A percentile compares a stretch with the other conserved stretches of the same genome.
Evolutionary conservation across 352 stramenopile genomes (phyloP).

Genomic region (Phytopythium cucurbitacearum): DNA sequence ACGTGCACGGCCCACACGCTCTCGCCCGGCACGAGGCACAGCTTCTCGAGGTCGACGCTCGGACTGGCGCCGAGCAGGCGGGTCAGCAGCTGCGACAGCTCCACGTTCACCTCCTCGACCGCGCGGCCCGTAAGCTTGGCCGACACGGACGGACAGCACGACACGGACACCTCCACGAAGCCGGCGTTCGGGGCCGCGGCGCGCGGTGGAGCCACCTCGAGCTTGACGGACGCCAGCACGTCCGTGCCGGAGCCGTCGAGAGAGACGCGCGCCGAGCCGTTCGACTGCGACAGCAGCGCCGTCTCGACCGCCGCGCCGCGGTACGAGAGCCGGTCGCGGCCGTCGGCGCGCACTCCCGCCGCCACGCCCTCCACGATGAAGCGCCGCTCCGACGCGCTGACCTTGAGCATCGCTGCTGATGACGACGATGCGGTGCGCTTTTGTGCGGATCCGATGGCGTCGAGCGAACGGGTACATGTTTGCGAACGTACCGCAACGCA

Average conservation of each 20-base stretch:
- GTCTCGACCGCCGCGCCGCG: slow-evolving; percentile 62
- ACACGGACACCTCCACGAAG: slow-evolving; percentile 48
- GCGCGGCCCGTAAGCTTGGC: slow-evolving; percentile 65
- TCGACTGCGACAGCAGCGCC: slow-evolving; percentile 68
- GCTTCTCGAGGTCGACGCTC: slow-evolving; percentile 43
- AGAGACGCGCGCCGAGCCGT: slow-evolving; percentile 70
- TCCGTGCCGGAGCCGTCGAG: slow-evolving; percentile 64
- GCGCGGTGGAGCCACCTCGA: slow-evolving; percentile 52
- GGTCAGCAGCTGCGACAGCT: slow-evolving; percentile 78
- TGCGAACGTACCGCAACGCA: no score
- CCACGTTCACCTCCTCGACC: slow-evolving; percentile 71
- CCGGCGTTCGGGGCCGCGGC: slow-evolving; percentile 44
- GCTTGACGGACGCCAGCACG: slow-evolving; percentile 73
- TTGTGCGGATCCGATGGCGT: no score
- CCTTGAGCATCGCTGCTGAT: slow-evolving; percentile 54
- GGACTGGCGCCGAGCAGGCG: slow-evolving; percentile 52
- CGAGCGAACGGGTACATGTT: no score
- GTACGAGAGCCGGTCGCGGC: slow-evolving; percentile 58
- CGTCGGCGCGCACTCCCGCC: slow-evolving; percentile 66
- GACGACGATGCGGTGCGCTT: neutral
- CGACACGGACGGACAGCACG: slow-evolving; percentile 70
- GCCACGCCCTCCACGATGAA: slow-evolving; percentile 73
- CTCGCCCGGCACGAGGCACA: slow-evolving; percentile 67
- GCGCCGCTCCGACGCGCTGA: slow-evolving; percentile 66
- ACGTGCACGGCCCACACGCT: slow-evolving; percentile 71